Conservation (phyloP, 2,329 filamentous ascomycete species). For the Penicillium sp. region DNA sequence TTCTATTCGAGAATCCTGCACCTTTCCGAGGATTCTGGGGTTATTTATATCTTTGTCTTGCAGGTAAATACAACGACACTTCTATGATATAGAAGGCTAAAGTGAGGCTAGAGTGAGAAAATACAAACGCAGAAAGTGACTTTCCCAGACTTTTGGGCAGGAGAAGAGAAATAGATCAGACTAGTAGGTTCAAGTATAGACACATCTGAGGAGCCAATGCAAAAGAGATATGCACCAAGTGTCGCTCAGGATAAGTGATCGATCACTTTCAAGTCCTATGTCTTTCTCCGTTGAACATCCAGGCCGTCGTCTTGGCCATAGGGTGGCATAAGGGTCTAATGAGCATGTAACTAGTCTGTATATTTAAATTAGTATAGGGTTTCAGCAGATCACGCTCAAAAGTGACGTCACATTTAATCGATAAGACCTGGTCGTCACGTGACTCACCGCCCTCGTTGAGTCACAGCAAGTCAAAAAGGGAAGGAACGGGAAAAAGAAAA, state of each 20-base stretch:
- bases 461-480: conserved; percentile 14
- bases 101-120: conserved; percentile 34
- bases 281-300: conserved; percentile 55
- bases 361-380: conserved; percentile 57
- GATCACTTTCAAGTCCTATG: conserved; percentile 70
- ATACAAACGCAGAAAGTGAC: too few species aligned
- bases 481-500: conserved; percentile 12
- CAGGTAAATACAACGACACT: neutral
- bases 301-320: too few species aligned
- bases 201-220: too few species aligned
- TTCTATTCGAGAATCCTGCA: neutral
- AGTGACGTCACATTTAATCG: conserved; percentile 31
- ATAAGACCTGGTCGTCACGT: neutral
- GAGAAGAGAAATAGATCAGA: too few species aligned
- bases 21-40: neutral
- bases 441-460: conserved; percentile 32
- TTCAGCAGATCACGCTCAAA: conserved; percentile 65
- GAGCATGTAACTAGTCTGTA: conserved; percentile 38
- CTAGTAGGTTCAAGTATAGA: too few species aligned
- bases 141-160: too few species aligned
- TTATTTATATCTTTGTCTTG: neutral
- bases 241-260: conserved; percentile 70
- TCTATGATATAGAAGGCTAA: neutral
- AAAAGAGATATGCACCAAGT: conserved; percentile 46
- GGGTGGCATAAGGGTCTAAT: too few species aligned